These are phyloP conservation scores for Yamadazyma spencermartinsiae DNA, from an alignment of 1,139 yeast species.

Conservation along the genomic window DNA sequence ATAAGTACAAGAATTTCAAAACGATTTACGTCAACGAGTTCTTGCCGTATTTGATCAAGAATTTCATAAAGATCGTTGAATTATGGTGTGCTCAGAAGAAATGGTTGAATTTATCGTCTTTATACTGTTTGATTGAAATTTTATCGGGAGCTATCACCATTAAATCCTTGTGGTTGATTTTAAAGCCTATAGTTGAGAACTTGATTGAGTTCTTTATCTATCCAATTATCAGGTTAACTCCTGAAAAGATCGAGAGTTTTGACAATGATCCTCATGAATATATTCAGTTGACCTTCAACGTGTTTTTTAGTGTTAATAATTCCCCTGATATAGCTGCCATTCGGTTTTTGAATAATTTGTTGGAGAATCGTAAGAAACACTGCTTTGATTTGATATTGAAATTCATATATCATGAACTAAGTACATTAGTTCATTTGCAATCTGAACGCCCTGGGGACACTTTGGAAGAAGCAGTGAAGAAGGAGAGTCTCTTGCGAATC, in stretches of 20 bases:
- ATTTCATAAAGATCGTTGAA: conserved; percentile 66
- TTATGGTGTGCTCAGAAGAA: conserved; percentile 64
- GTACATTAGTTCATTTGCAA: conserved; percentile 33
- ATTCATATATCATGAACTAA: conserved; percentile 61
- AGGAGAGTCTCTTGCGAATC: conserved; percentile 80
- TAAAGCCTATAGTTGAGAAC: conserved; percentile 69
- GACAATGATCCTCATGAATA: conserved; percentile 92
- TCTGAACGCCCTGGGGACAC: conserved; percentile 27
- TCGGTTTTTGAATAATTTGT: conserved; percentile 62
- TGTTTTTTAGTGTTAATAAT: conserved; percentile 49
- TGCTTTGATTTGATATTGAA: conserved; percentile 65
- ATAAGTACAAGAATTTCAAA: conserved; percentile 52
- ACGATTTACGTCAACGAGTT: conserved; percentile 51
- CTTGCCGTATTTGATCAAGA: conserved; percentile 70
- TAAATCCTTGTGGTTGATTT: conserved; percentile 66
- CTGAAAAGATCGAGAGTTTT: conserved; percentile 69
- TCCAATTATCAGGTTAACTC: conserved; percentile 75
- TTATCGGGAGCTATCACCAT: conserved; percentile 65
- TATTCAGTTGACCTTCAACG: conserved; percentile 74
- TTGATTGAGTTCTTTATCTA: conserved; percentile 72
- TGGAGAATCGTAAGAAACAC: conserved; percentile 61
- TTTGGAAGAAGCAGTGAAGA: conserved; percentile 63
- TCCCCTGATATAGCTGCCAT: conserved; percentile 72
- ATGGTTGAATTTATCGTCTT: conserved; percentile 70
- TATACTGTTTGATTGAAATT: conserved; percentile 69